phyloP scores from a whole-genome alignment of 371 early-diverging fungal species.

The Haplosporangium sp. region DNA sequence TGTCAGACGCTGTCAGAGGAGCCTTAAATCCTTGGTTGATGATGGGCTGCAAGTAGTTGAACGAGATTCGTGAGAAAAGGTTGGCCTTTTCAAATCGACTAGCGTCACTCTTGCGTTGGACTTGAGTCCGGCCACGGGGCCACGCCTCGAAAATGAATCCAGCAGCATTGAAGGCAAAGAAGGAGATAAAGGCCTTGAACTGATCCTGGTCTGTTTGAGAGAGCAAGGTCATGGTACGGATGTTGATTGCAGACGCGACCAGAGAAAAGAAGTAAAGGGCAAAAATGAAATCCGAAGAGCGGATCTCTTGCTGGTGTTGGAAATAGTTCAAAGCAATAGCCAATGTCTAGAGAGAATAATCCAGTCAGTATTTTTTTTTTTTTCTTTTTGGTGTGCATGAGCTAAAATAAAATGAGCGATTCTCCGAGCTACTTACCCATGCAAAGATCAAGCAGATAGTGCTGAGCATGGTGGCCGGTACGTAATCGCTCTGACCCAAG shows the following conservation, averaged over 20 bases:
- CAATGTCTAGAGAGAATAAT: not conserved
- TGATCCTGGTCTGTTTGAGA: conserved; percentile 21
- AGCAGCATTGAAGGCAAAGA: conserved; percentile 28
- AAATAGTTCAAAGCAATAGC: conserved; percentile 35
- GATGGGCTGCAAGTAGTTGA: conserved; percentile 42
- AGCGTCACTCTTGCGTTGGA: conserved; percentile 30
- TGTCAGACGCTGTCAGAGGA: conserved; percentile 30
- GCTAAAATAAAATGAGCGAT: too few relatives aligned
- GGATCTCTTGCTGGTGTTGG: conserved; percentile 31
- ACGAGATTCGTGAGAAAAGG: conserved; percentile 31
- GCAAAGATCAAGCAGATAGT: conserved; percentile 33
- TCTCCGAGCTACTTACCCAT: conserved; percentile 31
- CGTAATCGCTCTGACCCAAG: conserved; percentile 16
- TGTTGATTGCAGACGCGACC: conserved; percentile 41
- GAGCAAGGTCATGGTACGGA: conserved; percentile 41
- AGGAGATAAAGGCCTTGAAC: conserved; percentile 39
- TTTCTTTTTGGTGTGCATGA: not conserved
- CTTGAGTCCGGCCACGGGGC: conserved; percentile 47
- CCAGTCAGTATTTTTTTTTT: not conserved
- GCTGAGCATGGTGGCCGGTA: conserved; percentile 50
- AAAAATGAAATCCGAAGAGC: conserved; percentile 38
- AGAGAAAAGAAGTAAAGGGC: conserved; percentile 29
- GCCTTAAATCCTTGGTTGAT: conserved; percentile 27
- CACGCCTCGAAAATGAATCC: conserved; percentile 42
- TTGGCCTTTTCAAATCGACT: conserved; percentile 42